phyloP scores from a whole-genome alignment of 352 stramenopile genomes.

The Globisporangium nodosum region DNA sequence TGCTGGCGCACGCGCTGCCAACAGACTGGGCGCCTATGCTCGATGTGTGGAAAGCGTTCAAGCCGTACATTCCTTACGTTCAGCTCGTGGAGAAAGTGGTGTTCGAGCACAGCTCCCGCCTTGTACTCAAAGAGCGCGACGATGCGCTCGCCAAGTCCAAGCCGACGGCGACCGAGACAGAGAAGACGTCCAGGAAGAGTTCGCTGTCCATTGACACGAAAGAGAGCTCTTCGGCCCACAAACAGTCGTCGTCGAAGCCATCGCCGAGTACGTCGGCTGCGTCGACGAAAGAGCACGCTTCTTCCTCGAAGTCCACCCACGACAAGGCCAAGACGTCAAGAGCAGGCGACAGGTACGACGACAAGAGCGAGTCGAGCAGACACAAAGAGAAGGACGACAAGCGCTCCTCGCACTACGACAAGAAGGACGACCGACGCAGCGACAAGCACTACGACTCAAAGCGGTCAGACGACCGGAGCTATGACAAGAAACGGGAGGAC shows the following conservation, averaged over 20 bases:
- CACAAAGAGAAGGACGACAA: conserved; percentile 4
- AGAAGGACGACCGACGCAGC: neutral
- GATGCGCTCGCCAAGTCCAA: neutral
- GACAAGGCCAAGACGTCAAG: neutral
- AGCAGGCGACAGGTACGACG: neutral
- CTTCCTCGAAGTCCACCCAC: neutral
- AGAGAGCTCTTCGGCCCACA: neutral
- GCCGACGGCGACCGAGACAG: neutral
- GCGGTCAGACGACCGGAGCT: conserved; percentile 11
- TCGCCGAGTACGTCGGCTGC: neutral
- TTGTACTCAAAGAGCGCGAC: conserved; percentile 17
- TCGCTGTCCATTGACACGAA: neutral
- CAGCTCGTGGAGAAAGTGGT: conserved; percentile 33
- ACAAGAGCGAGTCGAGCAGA: neutral
- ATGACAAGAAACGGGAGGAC: conserved; percentile 4
- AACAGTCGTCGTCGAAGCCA: neutral
- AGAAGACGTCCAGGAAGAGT: neutral
- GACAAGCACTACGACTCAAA: conserved; percentile 13
- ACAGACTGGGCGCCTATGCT: conserved; percentile 22
- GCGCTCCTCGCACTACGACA: conserved; percentile 1
- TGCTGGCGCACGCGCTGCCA: conserved; percentile 30
- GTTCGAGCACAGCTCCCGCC: conserved; percentile 12
- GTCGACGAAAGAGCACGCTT: neutral
- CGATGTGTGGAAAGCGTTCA: conserved; percentile 25
- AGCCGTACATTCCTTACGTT: conserved; percentile 34